Base-by-base conservation (phyloP, 805 yeast genomes). In the Maudiozyma barnettii region DNA sequence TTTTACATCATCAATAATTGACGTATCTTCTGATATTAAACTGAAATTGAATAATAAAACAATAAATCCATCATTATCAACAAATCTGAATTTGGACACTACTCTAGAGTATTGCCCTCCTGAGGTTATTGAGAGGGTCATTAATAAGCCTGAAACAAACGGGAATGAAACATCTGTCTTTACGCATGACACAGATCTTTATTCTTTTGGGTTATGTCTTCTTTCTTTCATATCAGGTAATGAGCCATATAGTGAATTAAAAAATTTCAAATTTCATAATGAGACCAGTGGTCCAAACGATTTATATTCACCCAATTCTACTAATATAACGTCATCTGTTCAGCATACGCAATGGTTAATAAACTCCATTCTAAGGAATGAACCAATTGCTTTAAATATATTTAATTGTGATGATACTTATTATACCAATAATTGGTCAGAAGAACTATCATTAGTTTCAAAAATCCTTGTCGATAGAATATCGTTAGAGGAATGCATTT, bases 61-160 rank as follows among this genome's bases (percentile, higher is more conserved):
- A n/a, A 4, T 31, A 6, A 12, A 20, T 14, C 9, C 18, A n/a
- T 13, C n/a, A 13, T 18, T 18, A 5, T 26, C 37, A 22, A 30
- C 22, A 14, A 43, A 47, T 22, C 18, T 33, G 9, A 38, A 40
- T 20, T 39, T 54, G n/a, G 50, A 49, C 5, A 44, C 55, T 10
- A 56, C 60, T 7, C 41, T 53, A 33, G 57, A 56, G 26, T 56
- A 56, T 43, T 56, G 57, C 47, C 49, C 57, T 18, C 57, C 58
- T 4, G 57, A 56, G 30, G 39, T 53, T 19, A 39, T 39, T 10
- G 18, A 30, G 36, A 43, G 40, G n/a, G 23, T 20, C 12, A 21
- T 30, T 2, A 35, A 29, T 22, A 43, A 26, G 10, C 10, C 30
- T 26, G 30, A 26, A 26, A 18, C 38, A 35, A 13, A 35, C n/a